phyloP scores from a whole-genome alignment of 352 stramenopile species.

The Globisporangium cederbergense region DNA sequence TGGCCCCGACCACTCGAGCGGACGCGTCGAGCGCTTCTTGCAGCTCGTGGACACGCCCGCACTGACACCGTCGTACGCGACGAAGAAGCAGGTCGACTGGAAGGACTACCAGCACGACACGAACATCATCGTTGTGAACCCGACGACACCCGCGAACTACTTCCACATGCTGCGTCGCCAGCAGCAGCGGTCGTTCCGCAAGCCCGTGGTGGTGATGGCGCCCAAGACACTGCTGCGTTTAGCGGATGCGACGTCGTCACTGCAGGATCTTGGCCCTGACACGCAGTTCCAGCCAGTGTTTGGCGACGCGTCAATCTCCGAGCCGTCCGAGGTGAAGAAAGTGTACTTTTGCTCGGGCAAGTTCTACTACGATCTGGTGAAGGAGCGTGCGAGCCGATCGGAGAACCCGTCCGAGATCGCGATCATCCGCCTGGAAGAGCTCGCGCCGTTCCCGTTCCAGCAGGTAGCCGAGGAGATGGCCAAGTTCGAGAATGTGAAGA shows the following conservation, averaged over 20 bases:
- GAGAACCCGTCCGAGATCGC: conserved; percentile 47
- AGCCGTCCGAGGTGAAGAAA: conserved; percentile 52
- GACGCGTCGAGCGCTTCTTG: conserved; percentile 83
- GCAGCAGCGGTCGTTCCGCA: conserved; percentile 68
- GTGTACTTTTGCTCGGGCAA: conserved; percentile 83
- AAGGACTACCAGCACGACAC: conserved; percentile 62
- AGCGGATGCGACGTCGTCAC: conserved; percentile 54
- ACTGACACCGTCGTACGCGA: conserved; percentile 27
- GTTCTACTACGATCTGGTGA: conserved; percentile 84
- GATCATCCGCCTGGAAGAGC: conserved; percentile 76
- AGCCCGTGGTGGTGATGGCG: conserved; percentile 71
- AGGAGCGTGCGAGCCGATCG: conserved; percentile 49
- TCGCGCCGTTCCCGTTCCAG: conserved; percentile 83
- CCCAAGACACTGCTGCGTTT: conserved; percentile 78
- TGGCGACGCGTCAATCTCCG: conserved; percentile 44
- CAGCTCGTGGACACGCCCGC: conserved; percentile 79
- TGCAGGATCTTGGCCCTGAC: conserved; percentile 57
- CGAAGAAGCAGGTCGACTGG: conserved; percentile 44
- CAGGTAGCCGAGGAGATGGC: conserved; percentile 51
- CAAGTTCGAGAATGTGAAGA: conserved; percentile 61
- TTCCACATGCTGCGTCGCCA: conserved; percentile 95
- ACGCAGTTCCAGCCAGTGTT: conserved; percentile 70
- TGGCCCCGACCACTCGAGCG: conserved; percentile 85
- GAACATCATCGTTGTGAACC: conserved; percentile 85
- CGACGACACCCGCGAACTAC: conserved; percentile 93